Base-by-base conservation (phyloP, 768 basidiomycete genomes). In the Hypholoma sublateritium region DNA sequence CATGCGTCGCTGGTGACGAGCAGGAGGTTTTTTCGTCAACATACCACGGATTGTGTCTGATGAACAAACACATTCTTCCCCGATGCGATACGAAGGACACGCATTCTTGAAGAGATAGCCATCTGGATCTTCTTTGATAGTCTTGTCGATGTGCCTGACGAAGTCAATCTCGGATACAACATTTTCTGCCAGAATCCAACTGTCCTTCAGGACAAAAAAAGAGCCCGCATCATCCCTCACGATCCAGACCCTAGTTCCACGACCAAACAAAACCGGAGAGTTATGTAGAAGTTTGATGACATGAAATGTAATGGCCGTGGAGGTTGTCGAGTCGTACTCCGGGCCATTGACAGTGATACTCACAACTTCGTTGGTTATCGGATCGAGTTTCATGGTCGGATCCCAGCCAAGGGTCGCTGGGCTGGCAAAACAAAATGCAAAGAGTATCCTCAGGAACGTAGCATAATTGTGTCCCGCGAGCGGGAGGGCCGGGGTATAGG, bases 201-300 rank as follows among this genome's bases (percentile, higher is more conserved):
- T 51, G 52, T 60, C 59, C 37, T 60, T 60, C 1, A 60, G 39
- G 4, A 57, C 37, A 36, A 49, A 53, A 28, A 60, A 60, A 3
- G 7, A 17, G 14, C 47, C 50, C n/a, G 42, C 7, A 32, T 47
- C 39, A 50, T 60, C 56, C 25, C 53, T 57, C 14, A 57, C 50
- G 42, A 60, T 32, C 50, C 50, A 60, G 13, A 60, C 59, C n/a
- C 50, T 32, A 7, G 59, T 57, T 24, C 55, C 55, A 36, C 44
- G 50, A 19, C 59, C 24, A 43, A n/a, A 57, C 19, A 60, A 22
- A 41, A 57, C 48, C 17, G 56, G 59, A 25, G 55, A 60, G 22
- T 32, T 47, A 19, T 60, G 56, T 11, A 60, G 16, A 7, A 48
- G 46, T 42, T 57, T 48, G 59, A 60, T 25, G n/a, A 60, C 21